Conservation (phyloP, 139 green algal genomes). For the Picochlorum sp. region DNA sequence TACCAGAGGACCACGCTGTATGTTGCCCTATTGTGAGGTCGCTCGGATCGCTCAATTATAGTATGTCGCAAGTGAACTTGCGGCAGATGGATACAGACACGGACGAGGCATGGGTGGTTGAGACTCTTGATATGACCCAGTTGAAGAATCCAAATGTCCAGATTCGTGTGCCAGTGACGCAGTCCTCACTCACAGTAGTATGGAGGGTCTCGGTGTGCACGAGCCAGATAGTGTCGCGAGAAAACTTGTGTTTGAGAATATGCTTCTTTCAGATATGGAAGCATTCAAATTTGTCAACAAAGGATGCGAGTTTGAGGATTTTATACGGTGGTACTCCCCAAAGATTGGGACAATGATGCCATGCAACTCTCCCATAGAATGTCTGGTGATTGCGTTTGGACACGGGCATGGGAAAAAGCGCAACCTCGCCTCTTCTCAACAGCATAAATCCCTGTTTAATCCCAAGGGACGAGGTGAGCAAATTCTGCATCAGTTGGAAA, state of each 20-base stretch:
- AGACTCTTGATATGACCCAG: too few relatives aligned
- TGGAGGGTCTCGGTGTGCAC: not conserved
- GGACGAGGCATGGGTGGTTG: too few relatives aligned
- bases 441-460: conserved; percentile 59
- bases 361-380: conserved; percentile 30
- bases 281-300: conserved; percentile 93
- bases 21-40: too few relatives aligned
- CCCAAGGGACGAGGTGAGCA: conserved; percentile 53
- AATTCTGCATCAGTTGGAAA: conserved; percentile 47
- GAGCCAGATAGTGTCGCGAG: not conserved
- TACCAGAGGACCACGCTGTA: conserved; percentile 44
- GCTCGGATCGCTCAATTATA: too few relatives aligned
- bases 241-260: conserved; percentile 53
- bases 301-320: conserved; percentile 62
- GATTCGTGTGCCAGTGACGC: not conserved
- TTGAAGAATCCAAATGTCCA: too few relatives aligned
- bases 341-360: conserved; percentile 40
- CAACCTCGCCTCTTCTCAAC: conserved; percentile 35
- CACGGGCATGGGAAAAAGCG: conserved; percentile 52
- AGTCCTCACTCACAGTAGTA: not conserved
- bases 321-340: conserved; percentile 75
- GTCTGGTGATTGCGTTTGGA: conserved; percentile 40
- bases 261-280: conserved; percentile 70
- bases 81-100: conserved; percentile 43
- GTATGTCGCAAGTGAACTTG: conserved; percentile 78